Base-by-base conservation (phyloP, 2,329 filamentous ascomycete species). In the Scytalidium sp. region DNA sequence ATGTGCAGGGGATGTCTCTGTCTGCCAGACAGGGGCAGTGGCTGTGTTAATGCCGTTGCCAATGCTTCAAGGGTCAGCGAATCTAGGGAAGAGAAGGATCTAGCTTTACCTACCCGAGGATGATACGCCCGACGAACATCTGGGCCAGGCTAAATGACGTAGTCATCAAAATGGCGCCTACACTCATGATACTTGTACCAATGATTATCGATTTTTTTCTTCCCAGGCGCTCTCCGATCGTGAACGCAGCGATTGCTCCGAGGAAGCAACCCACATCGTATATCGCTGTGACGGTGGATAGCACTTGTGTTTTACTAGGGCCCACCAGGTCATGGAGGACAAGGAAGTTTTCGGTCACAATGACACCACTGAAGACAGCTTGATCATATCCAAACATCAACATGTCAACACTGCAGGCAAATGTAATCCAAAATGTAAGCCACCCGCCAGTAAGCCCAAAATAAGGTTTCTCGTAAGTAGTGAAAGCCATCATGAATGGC, bases 361-460 rank as follows among this genome's bases (percentile, higher is more conserved):
- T 65, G 17, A 78, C 72, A 17, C 73, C 73, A 3, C 71, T 51
- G 52, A 76, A 75, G 0, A 75, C 72, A 41, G 73, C 74, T 55
- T 77, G 74, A 25, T 77, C 75, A 42, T 77, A 77, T 2, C 73
- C 74, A 51, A 69, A 68, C 2, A 69, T 58, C 3, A 67, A 58
- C 43, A 68, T 78, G 45, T 76, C 74, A 3, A 72, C 76, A 21
- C 70, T 69, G 58, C 72, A 75, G 6, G 70, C 71, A 39, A 75
- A 64, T 15, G 62, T 78, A n/a, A 79, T 68, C 77, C 77, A 81
- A 54, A 81, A 77, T 15, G 75, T 79, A 32, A 81, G 69, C 76
- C 75, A 78, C 68, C 70, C 71, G 51, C 76, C 76, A 15, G 68
- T 75, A 41, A 78, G 56, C 45, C 77, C 76, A 63, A 80, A 79